Conservation (phyloP, 2,329 filamentous ascomycete genomes). For the Scedosporium aurantiacum region DNA sequence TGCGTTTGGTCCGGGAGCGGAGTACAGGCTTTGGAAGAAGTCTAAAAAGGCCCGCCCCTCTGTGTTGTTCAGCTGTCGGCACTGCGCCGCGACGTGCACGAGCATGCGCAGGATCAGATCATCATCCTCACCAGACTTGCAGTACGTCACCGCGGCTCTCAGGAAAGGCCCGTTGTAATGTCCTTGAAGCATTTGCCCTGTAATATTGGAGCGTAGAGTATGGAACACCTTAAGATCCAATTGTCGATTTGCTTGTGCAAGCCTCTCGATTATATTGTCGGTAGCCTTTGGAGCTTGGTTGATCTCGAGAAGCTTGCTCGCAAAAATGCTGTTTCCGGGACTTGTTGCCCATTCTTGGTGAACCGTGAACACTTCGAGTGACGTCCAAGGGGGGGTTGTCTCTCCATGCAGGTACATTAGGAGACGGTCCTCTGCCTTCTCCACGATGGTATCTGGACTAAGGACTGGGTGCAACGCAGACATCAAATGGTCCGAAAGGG, state of each 20-base stretch:
- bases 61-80: conserved; percentile 29
- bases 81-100: conserved; percentile 31
- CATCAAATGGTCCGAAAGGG: conserved; percentile 35
- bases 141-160: conserved; percentile 44
- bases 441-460: conserved; percentile 23
- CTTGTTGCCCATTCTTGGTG: conserved; percentile 24
- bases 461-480: conserved; percentile 28
- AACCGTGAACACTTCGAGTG: conserved; percentile 33
- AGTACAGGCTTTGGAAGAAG: conserved; percentile 23
- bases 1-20: neutral
- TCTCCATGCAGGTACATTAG: conserved; percentile 18
- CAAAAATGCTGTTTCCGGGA: conserved; percentile 36
- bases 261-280: conserved; percentile 42
- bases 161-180: conserved; percentile 39
- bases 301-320: conserved; percentile 55
- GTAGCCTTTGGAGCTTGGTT: conserved; percentile 44
- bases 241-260: conserved; percentile 40
- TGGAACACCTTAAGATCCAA: conserved; percentile 41
- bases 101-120: conserved; percentile 27
- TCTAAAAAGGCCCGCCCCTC: conserved; percentile 39
- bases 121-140: conserved; percentile 26
- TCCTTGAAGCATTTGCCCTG: conserved; percentile 33
- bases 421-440: conserved; percentile 28
- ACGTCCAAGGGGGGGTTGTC: conserved; percentile 31
- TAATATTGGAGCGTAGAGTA: conserved; percentile 43